A percentile compares a stretch with the other conserved stretches of the same genome.
Conservation (phyloP, 1,284 basidiomycete species). For the Malassezia arunalokei region DNA sequence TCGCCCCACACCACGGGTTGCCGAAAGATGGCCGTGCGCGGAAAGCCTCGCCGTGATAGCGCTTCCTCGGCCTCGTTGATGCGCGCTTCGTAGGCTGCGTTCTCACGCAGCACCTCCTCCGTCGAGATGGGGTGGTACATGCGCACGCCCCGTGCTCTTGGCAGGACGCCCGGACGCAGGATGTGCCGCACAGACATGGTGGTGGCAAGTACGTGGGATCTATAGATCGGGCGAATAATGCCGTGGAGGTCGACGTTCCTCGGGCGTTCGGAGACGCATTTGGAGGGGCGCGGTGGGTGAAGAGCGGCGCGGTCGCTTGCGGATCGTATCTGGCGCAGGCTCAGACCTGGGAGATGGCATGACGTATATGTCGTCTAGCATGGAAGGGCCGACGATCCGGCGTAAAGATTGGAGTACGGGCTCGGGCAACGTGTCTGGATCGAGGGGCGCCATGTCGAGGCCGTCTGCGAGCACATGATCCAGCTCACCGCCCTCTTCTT, state of each 20-base stretch:
- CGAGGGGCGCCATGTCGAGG: constrained; percentile 12
- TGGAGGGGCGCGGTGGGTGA: background rate
- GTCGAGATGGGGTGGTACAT: background rate
- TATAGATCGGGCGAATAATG: background rate
- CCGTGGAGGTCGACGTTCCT: constrained; percentile 2
- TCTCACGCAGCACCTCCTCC: background rate
- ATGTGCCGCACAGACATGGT: background rate
- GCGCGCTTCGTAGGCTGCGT: background rate
- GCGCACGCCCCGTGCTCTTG: background rate
- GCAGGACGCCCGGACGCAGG: no score
- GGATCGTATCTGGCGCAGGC: background rate
- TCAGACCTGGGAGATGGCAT: background rate
- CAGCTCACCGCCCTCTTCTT: constrained; percentile 8
- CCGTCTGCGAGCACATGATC: constrained; percentile 1
- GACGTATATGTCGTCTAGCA: constrained; percentile 11
- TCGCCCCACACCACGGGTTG: constrained; percentile 31
- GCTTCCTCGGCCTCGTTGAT: background rate
- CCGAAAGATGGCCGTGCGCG: constrained; percentile 14
- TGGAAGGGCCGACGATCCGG: constrained; percentile 8
- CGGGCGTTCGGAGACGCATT: constrained; percentile 5
- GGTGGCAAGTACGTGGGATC: background rate
- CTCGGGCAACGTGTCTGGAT: constrained; percentile 7
- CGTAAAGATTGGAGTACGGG: constrained; percentile 5
- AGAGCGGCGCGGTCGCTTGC: background rate
- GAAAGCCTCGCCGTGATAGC: constrained; percentile 27